These are phyloP conservation scores for Xylaria flabelliformis DNA, from an alignment of 495 filamentous ascomycete species.

Conservation along the genomic window DNA sequence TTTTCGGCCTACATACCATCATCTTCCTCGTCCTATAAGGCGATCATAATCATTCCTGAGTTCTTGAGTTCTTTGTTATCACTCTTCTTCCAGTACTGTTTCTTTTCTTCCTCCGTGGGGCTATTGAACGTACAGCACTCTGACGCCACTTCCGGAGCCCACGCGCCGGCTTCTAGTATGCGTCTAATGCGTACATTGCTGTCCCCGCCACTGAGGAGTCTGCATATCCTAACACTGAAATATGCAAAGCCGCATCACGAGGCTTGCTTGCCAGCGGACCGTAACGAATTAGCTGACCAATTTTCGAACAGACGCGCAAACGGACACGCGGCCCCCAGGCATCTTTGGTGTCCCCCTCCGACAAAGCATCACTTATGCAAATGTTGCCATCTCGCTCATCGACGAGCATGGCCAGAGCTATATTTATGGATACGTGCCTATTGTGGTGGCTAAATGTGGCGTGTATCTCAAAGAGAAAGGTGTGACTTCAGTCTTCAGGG, in stretches of 20 bases:
- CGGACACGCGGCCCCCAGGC: slow-evolving; percentile 50
- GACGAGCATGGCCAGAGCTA: slow-evolving; percentile 91
- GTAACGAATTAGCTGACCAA: slow-evolving; percentile 25
- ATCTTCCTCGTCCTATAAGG: neutral
- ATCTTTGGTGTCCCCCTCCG: slow-evolving; percentile 97
- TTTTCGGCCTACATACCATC: slow-evolving; percentile 25
- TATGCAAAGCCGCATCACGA: slow-evolving; percentile 2
- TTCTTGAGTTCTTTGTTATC: neutral
- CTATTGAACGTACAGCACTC: neutral
- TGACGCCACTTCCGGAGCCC: neutral
- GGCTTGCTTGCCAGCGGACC: neutral
- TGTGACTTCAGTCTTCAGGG: slow-evolving; percentile 48
- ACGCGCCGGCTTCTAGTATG: neutral
- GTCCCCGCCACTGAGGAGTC: neutral
- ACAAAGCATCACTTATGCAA: slow-evolving; percentile 95
- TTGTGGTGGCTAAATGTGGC: slow-evolving; percentile 98
- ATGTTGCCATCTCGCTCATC: slow-evolving; percentile 95
- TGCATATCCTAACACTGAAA: neutral
- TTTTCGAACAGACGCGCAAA: slow-evolving; percentile 41
- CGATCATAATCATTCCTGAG: neutral
- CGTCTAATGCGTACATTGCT: neutral
- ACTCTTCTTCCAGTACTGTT: neutral
- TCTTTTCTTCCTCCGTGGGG: neutral
- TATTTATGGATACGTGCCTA: slow-evolving; percentile 98
- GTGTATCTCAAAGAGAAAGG: slow-evolving; percentile 99